Evolutionary conservation across 2,329 filamentous ascomycete genomes (phyloP).

Genomic region (Meredithiella fracta): DNA sequence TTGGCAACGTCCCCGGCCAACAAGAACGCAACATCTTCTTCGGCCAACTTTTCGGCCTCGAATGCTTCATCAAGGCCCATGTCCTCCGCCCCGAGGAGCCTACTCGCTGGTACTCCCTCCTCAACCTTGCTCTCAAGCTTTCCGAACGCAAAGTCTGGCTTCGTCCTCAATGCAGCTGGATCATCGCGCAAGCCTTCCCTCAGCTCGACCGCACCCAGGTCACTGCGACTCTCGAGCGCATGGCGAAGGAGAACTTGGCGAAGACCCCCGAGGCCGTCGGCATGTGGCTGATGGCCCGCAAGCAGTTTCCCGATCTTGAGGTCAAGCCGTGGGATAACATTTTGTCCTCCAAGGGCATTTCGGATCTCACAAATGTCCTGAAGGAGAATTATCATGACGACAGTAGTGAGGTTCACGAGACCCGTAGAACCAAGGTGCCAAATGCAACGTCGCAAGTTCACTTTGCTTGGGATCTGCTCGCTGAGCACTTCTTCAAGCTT

Average conservation of each 20-base stretch:
- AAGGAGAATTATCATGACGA: slow-evolving; percentile 49
- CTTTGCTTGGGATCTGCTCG: slow-evolving; percentile 72
- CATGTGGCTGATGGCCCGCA: slow-evolving; percentile 61
- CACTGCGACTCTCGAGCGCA: slow-evolving; percentile 42
- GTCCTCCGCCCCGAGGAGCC: slow-evolving; percentile 42
- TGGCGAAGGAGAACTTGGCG: slow-evolving; percentile 49
- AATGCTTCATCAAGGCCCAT: slow-evolving; percentile 67
- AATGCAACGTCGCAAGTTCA: slow-evolving; percentile 68
- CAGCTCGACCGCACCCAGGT: slow-evolving; percentile 43
- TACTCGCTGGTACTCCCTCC: slow-evolving; percentile 46
- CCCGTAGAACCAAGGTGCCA: slow-evolving; percentile 41
- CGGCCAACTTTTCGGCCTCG: slow-evolving; percentile 72
- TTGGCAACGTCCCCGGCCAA: slow-evolving; percentile 42
- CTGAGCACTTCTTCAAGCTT: slow-evolving; percentile 35
- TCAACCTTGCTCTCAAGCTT: slow-evolving; percentile 57
- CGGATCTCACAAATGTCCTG: slow-evolving; percentile 56
- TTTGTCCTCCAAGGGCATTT: slow-evolving; percentile 49
- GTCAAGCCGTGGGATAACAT: slow-evolving; percentile 66
- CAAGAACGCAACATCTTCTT: slow-evolving; percentile 77
- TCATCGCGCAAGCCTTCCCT: slow-evolving; percentile 56
- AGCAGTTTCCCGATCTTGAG: slow-evolving; percentile 45
- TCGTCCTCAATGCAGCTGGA: slow-evolving; percentile 70
- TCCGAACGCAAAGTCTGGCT: slow-evolving; percentile 77
- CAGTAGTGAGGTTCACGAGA: slow-evolving; percentile 23
- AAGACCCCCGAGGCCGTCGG: slow-evolving; percentile 80